Base-by-base conservation (phyloP, 208 protist species). In the Entamoeba invadens region DNA sequence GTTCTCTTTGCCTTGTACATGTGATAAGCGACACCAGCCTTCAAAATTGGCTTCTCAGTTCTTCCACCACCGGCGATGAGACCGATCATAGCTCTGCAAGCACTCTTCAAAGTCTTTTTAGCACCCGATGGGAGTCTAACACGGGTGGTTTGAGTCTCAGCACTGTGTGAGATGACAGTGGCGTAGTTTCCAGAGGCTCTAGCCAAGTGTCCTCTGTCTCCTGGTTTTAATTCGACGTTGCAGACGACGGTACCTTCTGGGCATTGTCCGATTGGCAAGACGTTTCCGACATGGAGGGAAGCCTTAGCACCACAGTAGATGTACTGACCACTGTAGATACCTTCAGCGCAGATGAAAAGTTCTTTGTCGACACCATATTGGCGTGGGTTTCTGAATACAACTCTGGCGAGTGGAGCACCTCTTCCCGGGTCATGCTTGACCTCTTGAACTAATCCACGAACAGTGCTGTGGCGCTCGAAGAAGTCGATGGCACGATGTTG, bases 1-100 rank as follows among this genome's bases (percentile, higher is more conserved):
- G 99, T 99, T 94, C 98, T 97, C 97, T 99, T 99, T 87, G 96
- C 98, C 94, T 97, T 98, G 96, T 98, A 99, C 97, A 99, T 99
- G 97, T 98, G 97, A 97, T 98, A 99, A 46, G 98, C 97, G 95
- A 96, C 96, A 96, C 98, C 98, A 94, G 99, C 99, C 97, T 99
- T 99, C 45, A 99, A 97, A 44, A 99, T 96, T 44, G 99, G 99
- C 98, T 99, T 99, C 95, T 99, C 99, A 95, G 98, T 98, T 96
- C 98, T 97, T 92, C 98, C 98, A 97, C 98, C 99, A 95, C 98
- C 98, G 94, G 98, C 98, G 95, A 99, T 97, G 94, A 99, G 97
- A 95, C 99, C 99, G 92, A 99, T 97, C 95, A 98, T 99, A 92
- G 98, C 98, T 94, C 99, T 97, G 96, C 97, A 97, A 21, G 93